phyloP scores from a whole-genome alignment of 441 rosid genomes.

The Gossypium davidsonii region DNA sequence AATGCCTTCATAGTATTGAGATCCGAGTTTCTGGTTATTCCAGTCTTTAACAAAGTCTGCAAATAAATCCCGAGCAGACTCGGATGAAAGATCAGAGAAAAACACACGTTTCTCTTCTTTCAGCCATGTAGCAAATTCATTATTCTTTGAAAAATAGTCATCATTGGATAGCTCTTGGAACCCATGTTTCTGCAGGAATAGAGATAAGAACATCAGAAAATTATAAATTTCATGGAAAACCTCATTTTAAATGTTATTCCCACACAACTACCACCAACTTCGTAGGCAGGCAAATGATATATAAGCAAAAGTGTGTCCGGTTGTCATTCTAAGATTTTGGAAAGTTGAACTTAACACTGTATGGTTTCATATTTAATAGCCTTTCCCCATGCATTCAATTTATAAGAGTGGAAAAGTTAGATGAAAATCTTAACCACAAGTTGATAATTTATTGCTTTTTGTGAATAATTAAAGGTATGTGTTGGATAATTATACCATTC shows the following conservation, averaged over 20 bases:
- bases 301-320: not conserved
- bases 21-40: constrained; percentile 66
- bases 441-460: not conserved
- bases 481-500: not conserved
- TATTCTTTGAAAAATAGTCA: constrained; percentile 84
- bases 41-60: constrained; percentile 59
- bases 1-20: constrained; percentile 81
- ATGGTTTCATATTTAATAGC: not conserved
- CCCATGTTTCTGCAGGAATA: constrained; percentile 42
- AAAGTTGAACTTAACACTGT: not conserved
- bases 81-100: constrained; percentile 78
- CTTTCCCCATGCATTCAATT: not conserved
- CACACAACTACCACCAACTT: not conserved
- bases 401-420: not conserved
- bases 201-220: not conserved
- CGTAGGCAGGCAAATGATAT: not conserved
- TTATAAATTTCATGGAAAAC: not conserved
- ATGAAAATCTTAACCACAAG: not conserved
- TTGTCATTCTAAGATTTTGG: not conserved
- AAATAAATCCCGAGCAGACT: constrained; percentile 62
- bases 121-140: constrained; percentile 88
- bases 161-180: constrained; percentile 63
- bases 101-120: constrained; percentile 62
- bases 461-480: not conserved
- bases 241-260: not conserved